phyloP scores from a whole-genome alignment of 441 rosid species.

The Kokia cookei region DNA sequence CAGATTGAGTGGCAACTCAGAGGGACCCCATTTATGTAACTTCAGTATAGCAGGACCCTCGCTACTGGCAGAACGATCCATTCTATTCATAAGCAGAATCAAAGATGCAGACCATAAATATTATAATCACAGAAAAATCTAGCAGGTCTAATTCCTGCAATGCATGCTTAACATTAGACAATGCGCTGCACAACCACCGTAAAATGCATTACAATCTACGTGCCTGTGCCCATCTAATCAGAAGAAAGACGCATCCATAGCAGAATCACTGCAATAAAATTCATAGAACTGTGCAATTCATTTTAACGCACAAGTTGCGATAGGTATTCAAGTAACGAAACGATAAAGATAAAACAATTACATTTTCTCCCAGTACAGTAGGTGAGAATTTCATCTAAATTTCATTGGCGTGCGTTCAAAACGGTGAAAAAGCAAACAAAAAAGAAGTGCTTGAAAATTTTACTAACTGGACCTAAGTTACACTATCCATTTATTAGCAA shows the following conservation, averaged over 20 bases:
- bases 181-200: neutral
- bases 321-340: neutral
- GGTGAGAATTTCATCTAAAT: neutral
- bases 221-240: neutral
- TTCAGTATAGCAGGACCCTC: slow-evolving; percentile 64
- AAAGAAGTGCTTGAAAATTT: neutral
- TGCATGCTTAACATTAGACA: neutral
- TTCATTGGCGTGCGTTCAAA: neutral
- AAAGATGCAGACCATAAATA: neutral
- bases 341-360: neutral
- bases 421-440: neutral
- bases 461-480: neutral
- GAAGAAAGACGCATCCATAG: neutral
- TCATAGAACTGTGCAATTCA: neutral
- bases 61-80: slow-evolving; percentile 40
- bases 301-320: neutral
- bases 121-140: neutral
- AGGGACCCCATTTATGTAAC: slow-evolving; percentile 76
- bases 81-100: slow-evolving; percentile 22
- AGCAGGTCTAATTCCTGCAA: neutral
- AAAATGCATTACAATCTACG: neutral
- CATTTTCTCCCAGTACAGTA: neutral
- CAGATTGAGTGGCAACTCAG: slow-evolving; percentile 42
- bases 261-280: neutral
- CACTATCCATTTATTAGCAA: neutral